phyloP scores from a whole-genome alignment of 805 yeast species.

The Jamesozyma gamospora region DNA sequence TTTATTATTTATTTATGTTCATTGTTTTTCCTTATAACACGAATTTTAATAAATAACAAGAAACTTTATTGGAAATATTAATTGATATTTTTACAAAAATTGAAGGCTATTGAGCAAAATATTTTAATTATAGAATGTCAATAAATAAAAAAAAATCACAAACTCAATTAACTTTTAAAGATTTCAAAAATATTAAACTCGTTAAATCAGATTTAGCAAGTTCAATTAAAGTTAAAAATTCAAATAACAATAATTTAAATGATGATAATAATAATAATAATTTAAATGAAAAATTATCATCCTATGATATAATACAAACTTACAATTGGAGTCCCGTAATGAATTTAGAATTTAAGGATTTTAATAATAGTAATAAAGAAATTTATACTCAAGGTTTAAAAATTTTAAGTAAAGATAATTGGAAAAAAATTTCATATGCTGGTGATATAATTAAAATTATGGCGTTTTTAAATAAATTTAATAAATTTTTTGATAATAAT shows the following conservation, averaged over 20 bases:
- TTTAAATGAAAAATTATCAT: neutral
- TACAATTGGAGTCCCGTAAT: slow-evolving; percentile 23
- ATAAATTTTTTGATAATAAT: slow-evolving; percentile 14
- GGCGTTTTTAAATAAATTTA: slow-evolving; percentile 25
- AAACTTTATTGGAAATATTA: no score
- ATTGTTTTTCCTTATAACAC: no score
- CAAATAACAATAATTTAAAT: neutral
- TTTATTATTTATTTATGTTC: no score
- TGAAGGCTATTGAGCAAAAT: no score
- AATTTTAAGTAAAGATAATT: no score
- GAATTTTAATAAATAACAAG: no score
- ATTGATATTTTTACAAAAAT: no score
- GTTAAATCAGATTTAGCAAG: slow-evolving; percentile 4
- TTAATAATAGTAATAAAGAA: slow-evolving; percentile 1
- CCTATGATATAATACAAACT: slow-evolving; percentile 1
- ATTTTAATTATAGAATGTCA: neutral
- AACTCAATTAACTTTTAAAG: slow-evolving; percentile 24
- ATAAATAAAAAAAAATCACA: slow-evolving; percentile 5
- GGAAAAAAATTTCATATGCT: slow-evolving; percentile 18
- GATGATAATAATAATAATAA: neutral
- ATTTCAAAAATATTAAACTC: slow-evolving; percentile 20
- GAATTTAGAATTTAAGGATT: slow-evolving; percentile 17
- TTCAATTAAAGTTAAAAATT: neutral
- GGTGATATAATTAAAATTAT: slow-evolving; percentile 24
- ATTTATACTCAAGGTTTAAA: no score